Evolutionary conservation across 139 green algal genomes (phyloP).

Genomic region (Chlorella sp.): DNA sequence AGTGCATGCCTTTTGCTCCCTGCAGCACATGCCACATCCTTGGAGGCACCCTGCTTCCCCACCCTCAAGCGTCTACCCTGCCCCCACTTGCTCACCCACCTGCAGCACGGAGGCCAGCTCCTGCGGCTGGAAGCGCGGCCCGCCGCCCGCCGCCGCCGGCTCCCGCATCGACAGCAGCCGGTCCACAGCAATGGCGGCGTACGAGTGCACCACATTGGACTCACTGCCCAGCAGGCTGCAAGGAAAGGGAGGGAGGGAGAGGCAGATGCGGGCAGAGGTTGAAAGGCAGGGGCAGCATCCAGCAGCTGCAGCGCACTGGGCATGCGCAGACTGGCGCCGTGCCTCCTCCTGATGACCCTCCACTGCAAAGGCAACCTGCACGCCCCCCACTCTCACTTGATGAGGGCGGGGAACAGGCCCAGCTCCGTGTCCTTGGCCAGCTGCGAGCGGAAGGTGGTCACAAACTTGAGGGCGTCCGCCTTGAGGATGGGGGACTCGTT

Average conservation of each 20-base stretch:
- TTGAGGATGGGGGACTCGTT: constrained; percentile 88
- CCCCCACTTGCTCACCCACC: constrained; percentile 26
- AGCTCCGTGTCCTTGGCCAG: constrained; percentile 80
- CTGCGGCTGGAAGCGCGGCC: constrained; percentile 60
- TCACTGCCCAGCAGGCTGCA: constrained; percentile 64
- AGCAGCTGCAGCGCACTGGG: neutral
- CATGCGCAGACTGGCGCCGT: too few relatives aligned
- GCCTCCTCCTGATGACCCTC: too few relatives aligned
- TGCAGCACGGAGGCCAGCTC: constrained; percentile 78
- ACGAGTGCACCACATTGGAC: constrained; percentile 96
- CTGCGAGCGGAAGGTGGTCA: constrained; percentile 92
- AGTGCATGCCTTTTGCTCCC: too few relatives aligned
- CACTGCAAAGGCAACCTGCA: neutral
- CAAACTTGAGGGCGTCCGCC: constrained; percentile 96
- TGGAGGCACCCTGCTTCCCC: too few relatives aligned
- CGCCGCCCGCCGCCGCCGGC: neutral
- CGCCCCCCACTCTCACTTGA: constrained; percentile 36
- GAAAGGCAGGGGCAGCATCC: too few relatives aligned
- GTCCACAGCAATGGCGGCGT: constrained; percentile 94
- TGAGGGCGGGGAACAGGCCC: constrained; percentile 72
- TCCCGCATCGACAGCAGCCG: constrained; percentile 72
- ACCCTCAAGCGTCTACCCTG: too few relatives aligned
- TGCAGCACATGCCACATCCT: too few relatives aligned
- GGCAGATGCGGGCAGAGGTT: neutral
- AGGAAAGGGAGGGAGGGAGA: neutral